phyloP scores from a whole-genome alignment of 148 eudicot genomes.

The Bassia scoparia region DNA sequence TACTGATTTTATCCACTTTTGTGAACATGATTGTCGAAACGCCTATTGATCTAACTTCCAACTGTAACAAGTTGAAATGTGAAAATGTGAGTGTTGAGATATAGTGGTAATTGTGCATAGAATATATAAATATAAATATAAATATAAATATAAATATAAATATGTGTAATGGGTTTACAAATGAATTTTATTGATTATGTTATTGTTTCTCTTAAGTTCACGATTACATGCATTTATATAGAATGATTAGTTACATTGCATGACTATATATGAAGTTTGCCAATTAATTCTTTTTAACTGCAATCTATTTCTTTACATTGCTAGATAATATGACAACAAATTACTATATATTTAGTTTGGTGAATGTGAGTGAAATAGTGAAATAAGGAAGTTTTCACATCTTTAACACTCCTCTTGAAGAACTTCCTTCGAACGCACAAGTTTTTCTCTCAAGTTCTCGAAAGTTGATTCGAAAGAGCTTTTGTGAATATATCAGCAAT shows the following conservation, averaged over 20 bases:
- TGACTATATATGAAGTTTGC: not conserved
- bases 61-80: not conserved
- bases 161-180: too few relatives aligned
- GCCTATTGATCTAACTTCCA: constrained; percentile 10
- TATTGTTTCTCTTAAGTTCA: too few relatives aligned
- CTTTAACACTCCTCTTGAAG: too few relatives aligned
- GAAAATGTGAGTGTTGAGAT: not conserved
- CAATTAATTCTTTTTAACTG: not conserved
- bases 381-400: not conserved
- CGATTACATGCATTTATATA: not conserved
- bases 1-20: not conserved
- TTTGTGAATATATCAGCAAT: too few relatives aligned
- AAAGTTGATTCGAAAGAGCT: too few relatives aligned
- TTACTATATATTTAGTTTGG: not conserved
- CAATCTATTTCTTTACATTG: not conserved
- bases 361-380: not conserved
- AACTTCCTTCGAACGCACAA: too few relatives aligned
- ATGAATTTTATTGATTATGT: too few relatives aligned
- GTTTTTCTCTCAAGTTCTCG: too few relatives aligned
- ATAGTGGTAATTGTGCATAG: not conserved
- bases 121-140: too few relatives aligned
- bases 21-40: constrained; percentile 17
- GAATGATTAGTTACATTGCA: not conserved
- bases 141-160: too few relatives aligned
- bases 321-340: not conserved